Base-by-base conservation (phyloP, 768 basidiomycete genomes). In the Kwoniella sp. region DNA sequence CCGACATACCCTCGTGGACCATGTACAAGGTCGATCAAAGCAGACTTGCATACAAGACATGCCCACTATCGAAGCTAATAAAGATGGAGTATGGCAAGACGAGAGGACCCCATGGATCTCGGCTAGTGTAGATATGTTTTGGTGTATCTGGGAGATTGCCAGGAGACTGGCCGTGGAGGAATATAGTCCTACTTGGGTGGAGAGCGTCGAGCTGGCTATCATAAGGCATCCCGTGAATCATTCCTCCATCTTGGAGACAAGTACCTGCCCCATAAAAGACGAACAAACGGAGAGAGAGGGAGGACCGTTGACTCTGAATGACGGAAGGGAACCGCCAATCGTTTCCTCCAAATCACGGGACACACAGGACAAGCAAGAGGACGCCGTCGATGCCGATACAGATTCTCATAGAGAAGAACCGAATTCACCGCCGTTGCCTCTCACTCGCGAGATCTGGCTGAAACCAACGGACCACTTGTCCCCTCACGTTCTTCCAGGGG, bases 31-130 rank as follows among this genome's bases (percentile, higher is more conserved):
- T 8, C 60, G 60, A 37, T 21, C 54, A 12, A 44, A 46, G 24
- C 59, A 61, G 56, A 62, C 60, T 22, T 60, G 65, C 37, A 24
- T 58, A 24, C 44, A 25, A 2, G 21, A 37, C 5, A 19, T 53
- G 25, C 36, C 44, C 1, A 67, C 60, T 10, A 57, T 67, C 17
- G 49, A 67, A 54, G 60, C 58, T 19, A 24, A 22, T 6, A 33
- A 27, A 21, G 55, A 67, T 19, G 62, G 55, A 1, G 19, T 51
- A 10, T 54, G 40, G 40, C 29, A 33, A 26, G 65, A 67, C 27
- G 55, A 67, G 48, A 22, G 25, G 13, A 49, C 60, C n/a, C 57
- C 61, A 12, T 67, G 66, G 66, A 63, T 67, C 0, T 67, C 66
- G 0, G 25, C 29, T 1, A 24, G 44, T 6, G 26, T 37, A 0